Evolutionary conservation across 495 filamentous ascomycete genomes (phyloP).

Genomic region (Lasiosphaeria miniovina): DNA sequence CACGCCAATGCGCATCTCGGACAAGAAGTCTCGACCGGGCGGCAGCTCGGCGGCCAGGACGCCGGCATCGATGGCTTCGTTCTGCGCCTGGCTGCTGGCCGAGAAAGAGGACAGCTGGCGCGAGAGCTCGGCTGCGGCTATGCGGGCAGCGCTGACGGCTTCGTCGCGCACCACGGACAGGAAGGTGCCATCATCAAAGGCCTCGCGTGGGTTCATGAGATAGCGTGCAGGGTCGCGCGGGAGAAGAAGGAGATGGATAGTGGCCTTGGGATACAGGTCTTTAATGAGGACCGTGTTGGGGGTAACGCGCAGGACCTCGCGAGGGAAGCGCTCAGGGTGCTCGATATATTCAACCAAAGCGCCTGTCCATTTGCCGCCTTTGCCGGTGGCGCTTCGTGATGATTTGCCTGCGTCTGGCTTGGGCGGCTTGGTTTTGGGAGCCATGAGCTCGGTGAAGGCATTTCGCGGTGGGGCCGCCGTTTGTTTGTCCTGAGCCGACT

Average conservation of each 20-base stretch:
- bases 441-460: constrained; percentile 64
- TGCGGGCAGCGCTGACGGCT: constrained; percentile 53
- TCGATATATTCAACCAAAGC: constrained; percentile 69
- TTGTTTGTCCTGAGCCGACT: not conserved
- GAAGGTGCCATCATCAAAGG: constrained; percentile 69
- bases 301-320: constrained; percentile 65
- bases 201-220: constrained; percentile 71
- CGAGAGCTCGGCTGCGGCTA: constrained; percentile 75
- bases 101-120: constrained; percentile 65
- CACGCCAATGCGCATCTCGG: constrained; percentile 73
- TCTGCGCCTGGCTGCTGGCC: constrained; percentile 50
- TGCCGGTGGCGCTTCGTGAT: constrained; percentile 16
- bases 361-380: constrained; percentile 47
- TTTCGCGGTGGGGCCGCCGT: constrained; percentile 14
- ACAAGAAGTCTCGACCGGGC: constrained; percentile 69
- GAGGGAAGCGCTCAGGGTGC: constrained; percentile 62
- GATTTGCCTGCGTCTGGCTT: constrained; percentile 13
- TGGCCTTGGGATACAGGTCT: constrained; percentile 82
- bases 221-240: constrained; percentile 65
- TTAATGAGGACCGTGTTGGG: constrained; percentile 73
- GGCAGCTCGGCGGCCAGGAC: constrained; percentile 52
- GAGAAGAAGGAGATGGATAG: constrained; percentile 80
- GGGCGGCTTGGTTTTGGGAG: constrained; percentile 48
- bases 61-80: constrained; percentile 47
- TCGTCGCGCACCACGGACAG: constrained; percentile 61